Conservation (phyloP, 2,329 filamentous ascomycete genomes). For the Trichoderma sp. region DNA sequence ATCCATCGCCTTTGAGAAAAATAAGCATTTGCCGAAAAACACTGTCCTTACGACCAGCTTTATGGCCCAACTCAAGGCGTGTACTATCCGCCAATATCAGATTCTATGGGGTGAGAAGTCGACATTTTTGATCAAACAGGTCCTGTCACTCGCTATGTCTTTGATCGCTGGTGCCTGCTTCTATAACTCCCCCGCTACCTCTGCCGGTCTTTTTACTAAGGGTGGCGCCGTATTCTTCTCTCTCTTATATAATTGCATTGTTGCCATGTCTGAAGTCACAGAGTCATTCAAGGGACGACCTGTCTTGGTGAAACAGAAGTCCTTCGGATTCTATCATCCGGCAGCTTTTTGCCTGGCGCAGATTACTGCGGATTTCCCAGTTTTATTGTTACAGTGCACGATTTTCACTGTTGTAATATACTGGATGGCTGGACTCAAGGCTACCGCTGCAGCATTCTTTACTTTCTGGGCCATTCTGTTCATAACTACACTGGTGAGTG, state of each 20-base stretch:
- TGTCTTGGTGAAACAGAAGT: conserved; percentile 59
- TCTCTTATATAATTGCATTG: conserved; percentile 61
- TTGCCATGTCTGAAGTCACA: conserved; percentile 67
- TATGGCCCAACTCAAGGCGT: conserved; percentile 55
- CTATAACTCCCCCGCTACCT: conserved; percentile 61
- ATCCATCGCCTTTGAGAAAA: conserved; percentile 55
- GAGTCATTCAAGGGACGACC: conserved; percentile 62
- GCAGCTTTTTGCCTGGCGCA: conserved; percentile 60
- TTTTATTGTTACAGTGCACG: conserved; percentile 59
- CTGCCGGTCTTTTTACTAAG: conserved; percentile 63
- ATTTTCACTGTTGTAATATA: conserved; percentile 60
- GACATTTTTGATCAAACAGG: conserved; percentile 64
- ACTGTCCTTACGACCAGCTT: conserved; percentile 43
- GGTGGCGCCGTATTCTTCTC: conserved; percentile 65
- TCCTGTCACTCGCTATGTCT: conserved; percentile 58
- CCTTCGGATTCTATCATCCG: conserved; percentile 59
- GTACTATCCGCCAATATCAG: conserved; percentile 62
- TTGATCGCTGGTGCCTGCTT: conserved; percentile 67
- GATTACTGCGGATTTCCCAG: conserved; percentile 55
- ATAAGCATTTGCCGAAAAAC: conserved; percentile 51
- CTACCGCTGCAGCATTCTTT: conserved; percentile 57
- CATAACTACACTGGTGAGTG: not conserved
- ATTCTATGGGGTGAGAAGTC: conserved; percentile 66
- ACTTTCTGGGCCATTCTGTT: conserved; percentile 55
- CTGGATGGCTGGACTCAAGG: conserved; percentile 62